phyloP scores from a whole-genome alignment of 306 rosid species.

The Dryas drummondii region DNA sequence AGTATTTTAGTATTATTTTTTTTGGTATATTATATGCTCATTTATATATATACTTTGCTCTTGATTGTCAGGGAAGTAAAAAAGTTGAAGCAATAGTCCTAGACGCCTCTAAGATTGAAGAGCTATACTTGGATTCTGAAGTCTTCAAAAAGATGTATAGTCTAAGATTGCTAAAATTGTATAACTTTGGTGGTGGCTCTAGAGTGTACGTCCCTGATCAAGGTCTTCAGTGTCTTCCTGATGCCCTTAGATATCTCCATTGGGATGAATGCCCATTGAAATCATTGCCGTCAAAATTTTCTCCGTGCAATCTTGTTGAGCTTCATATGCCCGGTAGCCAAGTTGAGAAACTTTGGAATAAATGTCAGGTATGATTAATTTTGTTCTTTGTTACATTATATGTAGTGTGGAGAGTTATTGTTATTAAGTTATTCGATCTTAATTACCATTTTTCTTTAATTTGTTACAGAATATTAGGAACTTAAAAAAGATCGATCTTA shows the following conservation, averaged over 20 bases:
- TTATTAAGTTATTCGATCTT: not conserved
- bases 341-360: not conserved
- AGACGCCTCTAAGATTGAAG: not conserved
- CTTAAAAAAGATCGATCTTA: slow-evolving; percentile 9
- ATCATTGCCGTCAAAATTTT: not conserved
- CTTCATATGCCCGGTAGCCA: accelerated
- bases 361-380: not conserved
- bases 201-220: not conserved
- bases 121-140: not conserved
- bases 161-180: not conserved
- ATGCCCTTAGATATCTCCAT: not conserved
- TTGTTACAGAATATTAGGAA: slow-evolving; percentile 6
- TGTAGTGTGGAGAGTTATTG: not conserved
- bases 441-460: not conserved
- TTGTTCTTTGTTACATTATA: not conserved
- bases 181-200: too few relatives aligned
- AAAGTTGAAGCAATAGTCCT: not conserved
- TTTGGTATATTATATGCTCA: not conserved
- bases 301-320: not conserved
- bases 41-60: not conserved
- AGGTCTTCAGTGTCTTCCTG: not conserved
- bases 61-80: not conserved
- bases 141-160: not conserved
- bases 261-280: accelerated
- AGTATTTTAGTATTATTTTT: too few relatives aligned